phyloP scores from a whole-genome alignment of 352 stramenopile genomes.

The Phytophthora megakarya region DNA sequence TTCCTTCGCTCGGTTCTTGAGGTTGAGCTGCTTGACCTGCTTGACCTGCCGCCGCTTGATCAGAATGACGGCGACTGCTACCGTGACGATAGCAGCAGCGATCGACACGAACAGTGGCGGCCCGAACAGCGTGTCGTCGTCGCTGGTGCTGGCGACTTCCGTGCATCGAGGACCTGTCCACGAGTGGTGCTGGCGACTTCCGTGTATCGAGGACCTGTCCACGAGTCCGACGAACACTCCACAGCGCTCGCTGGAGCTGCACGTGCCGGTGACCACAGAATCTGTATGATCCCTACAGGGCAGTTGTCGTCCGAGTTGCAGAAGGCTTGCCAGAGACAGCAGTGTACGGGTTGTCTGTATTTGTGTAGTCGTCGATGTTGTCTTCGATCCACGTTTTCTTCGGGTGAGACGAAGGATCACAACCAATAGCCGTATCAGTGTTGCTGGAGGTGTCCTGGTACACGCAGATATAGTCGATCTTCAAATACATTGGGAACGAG shows the following conservation, averaged over 20 bases:
- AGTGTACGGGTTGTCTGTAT: slow-evolving; percentile 50
- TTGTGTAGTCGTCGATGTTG: slow-evolving; percentile 70
- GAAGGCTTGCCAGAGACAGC: slow-evolving; percentile 54
- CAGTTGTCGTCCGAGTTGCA: slow-evolving; percentile 61
- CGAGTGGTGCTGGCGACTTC: slow-evolving; percentile 12
- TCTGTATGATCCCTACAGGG: slow-evolving; percentile 34
- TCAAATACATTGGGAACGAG: slow-evolving; percentile 68
- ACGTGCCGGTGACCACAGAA: slow-evolving; percentile 38
- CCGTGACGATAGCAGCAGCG: slow-evolving; percentile 8
- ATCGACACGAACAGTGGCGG: slow-evolving; percentile 30
- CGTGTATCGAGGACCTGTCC: slow-evolving; percentile 50
- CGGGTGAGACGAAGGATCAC: slow-evolving; percentile 57
- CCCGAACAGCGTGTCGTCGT: slow-evolving; percentile 18
- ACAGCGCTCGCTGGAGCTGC: slow-evolving; percentile 36
- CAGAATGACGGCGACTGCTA: slow-evolving; percentile 4
- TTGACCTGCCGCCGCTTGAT: slow-evolving; percentile 15
- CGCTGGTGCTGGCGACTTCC: slow-evolving; percentile 8
- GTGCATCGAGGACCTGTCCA: slow-evolving; percentile 55
- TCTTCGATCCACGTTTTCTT: slow-evolving; percentile 69
- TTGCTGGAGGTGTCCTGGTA: slow-evolving; percentile 48
- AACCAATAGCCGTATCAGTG: slow-evolving; percentile 52
- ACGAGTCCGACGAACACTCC: slow-evolving; percentile 36
- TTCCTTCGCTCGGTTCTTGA: background rate
- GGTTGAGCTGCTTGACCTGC: background rate
- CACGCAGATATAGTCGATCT: slow-evolving; percentile 79